Conservation (phyloP, 257 asterid species). For the Cinchona pubescens region DNA sequence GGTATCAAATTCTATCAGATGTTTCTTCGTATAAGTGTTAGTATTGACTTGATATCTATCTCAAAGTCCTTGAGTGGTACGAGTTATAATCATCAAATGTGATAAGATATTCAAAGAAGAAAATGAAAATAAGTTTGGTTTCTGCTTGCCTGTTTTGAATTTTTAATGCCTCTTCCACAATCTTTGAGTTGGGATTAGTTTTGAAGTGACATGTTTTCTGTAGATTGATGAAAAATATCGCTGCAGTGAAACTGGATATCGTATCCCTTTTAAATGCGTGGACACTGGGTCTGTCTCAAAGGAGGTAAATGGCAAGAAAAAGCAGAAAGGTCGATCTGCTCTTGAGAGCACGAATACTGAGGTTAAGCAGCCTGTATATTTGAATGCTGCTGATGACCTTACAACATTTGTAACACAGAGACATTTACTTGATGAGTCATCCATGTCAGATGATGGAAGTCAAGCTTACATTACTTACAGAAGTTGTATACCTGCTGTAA, state of each 20-base stretch:
- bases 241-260: conserved; percentile 95
- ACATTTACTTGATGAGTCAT: conserved; percentile 46
- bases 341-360: conserved; percentile 42
- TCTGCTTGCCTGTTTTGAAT: background rate
- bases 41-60: background rate
- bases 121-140: background rate
- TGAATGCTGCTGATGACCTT: conserved; percentile 25
- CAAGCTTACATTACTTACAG: conserved; percentile 65
- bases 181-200: conserved; percentile 12
- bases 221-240: conserved; percentile 75
- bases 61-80: too few species aligned
- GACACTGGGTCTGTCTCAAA: conserved; percentile 41
- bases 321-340: conserved; percentile 48
- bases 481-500: conserved; percentile 88
- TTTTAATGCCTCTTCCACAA: background rate
- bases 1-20: background rate
- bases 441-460: conserved; percentile 41
- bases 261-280: conserved; percentile 81
- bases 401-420: conserved; percentile 41
- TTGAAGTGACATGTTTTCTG: conserved; percentile 25
- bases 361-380: conserved; percentile 17
- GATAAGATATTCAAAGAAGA: background rate
- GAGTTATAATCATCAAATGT: background rate
- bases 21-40: background rate
- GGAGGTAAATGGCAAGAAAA: conserved; percentile 35